Percentiles rank a stretch among this genome's conserved stretches.
phyloP scores from a whole-genome alignment of 768 basidiomycete species.

The Lanmaoa pseudosensibilis region DNA sequence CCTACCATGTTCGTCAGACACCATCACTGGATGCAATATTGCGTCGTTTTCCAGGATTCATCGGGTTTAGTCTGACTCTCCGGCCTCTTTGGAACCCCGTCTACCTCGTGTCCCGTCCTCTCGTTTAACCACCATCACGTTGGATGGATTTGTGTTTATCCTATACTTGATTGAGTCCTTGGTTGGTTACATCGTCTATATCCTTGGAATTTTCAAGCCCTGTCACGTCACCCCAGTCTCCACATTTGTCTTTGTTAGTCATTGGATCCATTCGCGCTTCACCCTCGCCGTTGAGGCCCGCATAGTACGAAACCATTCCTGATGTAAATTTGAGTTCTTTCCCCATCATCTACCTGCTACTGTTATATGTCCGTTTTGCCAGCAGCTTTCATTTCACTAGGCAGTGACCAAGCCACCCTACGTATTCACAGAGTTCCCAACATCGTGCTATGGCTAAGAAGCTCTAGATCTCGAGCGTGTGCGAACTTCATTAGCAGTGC shows the following conservation, averaged over 20 bases:
- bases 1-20: constrained; percentile 2
- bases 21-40: constrained; percentile 4
- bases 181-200: constrained; percentile 16
- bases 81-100: constrained; percentile 20
- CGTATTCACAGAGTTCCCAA: not conserved
- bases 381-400: not conserved
- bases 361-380: not conserved
- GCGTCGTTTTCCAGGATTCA: constrained; percentile 2
- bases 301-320: not conserved
- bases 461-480: not conserved
- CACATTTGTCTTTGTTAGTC: not conserved
- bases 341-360: not conserved
- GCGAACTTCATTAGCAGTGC: constrained; percentile 13
- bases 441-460: not conserved
- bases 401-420: not conserved
- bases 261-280: not conserved
- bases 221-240: constrained; percentile 1
- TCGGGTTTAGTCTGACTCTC: not conserved
- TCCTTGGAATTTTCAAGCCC: constrained; percentile 4
- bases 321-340: not conserved
- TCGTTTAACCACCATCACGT: constrained; percentile 31
- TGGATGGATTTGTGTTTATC: constrained; percentile 27
- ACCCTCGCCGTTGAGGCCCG: not conserved
- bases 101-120: constrained; percentile 27
- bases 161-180: constrained; percentile 18